Conservation (phyloP, 1,139 yeast genomes). For the Blastobotrys indianensis region DNA sequence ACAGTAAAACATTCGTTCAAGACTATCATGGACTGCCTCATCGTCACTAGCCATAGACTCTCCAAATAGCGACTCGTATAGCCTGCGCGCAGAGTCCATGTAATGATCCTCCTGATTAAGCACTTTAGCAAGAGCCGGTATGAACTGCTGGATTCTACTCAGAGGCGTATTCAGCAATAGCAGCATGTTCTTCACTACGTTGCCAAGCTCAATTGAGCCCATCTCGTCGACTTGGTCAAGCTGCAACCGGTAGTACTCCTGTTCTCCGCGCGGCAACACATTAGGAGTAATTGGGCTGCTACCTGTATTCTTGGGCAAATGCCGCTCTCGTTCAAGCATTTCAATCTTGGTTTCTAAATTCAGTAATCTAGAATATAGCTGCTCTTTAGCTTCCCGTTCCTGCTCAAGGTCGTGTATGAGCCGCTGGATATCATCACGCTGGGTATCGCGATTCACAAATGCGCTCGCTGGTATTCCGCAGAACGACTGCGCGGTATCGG, state of each 20-base stretch:
- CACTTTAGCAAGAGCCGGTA: conserved; percentile 12
- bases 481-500: too few relatives aligned
- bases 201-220: conserved; percentile 7
- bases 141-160: conserved; percentile 10
- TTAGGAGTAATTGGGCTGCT: conserved; percentile 10
- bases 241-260: conserved; percentile 13
- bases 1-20: conserved; percentile 9
- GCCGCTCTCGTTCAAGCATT: conserved; percentile 1
- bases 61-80: conserved; percentile 9
- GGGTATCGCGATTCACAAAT: too few relatives aligned
- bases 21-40: conserved; percentile 6
- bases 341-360: conserved; percentile 9
- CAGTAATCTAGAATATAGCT: conserved; percentile 3
- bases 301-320: conserved; percentile 1
- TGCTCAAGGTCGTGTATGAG: neutral
- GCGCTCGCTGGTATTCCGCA: too few relatives aligned
- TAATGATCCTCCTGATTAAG: conserved; percentile 12
- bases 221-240: conserved; percentile 10
- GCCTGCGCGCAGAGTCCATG: conserved; percentile 10
- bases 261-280: conserved; percentile 4
- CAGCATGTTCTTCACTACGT: conserved; percentile 13
- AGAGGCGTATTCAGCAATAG: conserved; percentile 11
- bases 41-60: conserved; percentile 9
- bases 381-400: conserved; percentile 1
- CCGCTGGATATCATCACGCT: too few relatives aligned